Conservation (phyloP, 139 green algal species). For the Desmodesmus armatus region DNA sequence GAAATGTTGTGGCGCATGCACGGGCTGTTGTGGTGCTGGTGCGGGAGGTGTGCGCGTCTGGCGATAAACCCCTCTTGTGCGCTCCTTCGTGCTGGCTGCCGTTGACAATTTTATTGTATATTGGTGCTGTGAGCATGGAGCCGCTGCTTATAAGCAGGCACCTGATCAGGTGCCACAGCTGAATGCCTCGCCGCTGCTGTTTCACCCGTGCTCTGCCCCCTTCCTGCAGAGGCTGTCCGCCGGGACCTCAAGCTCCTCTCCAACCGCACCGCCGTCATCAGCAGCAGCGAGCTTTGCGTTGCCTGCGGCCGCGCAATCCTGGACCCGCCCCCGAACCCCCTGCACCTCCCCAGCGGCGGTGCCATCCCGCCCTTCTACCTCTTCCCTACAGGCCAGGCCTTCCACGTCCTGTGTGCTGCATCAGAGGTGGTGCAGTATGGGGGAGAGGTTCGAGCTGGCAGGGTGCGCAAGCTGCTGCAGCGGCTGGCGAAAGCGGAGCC, state of each 20-base stretch:
- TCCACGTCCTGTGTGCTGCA: slow-evolving; percentile 43
- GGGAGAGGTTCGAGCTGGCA: background rate
- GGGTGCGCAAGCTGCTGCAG: slow-evolving; percentile 13
- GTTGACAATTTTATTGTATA: too few relatives aligned
- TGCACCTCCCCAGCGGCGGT: slow-evolving; percentile 53
- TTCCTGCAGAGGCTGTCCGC: slow-evolving; percentile 57
- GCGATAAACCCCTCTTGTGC: too few relatives aligned
- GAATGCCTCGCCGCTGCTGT: background rate
- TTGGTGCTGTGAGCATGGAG: too few relatives aligned
- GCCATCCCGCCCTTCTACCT: slow-evolving; percentile 78
- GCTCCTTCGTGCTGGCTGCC: too few relatives aligned
- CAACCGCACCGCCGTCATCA: slow-evolving; percentile 64
- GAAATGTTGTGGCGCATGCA: too few relatives aligned
- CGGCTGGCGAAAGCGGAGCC: slow-evolving; percentile 18
- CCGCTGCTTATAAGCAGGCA: too few relatives aligned
- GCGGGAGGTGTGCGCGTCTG: too few relatives aligned
- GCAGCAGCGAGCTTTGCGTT: slow-evolving; percentile 65
- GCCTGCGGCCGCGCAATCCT: slow-evolving; percentile 66
- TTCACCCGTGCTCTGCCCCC: background rate
- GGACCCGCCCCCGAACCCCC: slow-evolving; percentile 41
- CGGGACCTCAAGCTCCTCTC: slow-evolving; percentile 61
- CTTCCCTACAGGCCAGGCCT: slow-evolving; percentile 71
- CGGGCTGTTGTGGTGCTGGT: too few relatives aligned
- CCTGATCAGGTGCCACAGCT: too few relatives aligned
- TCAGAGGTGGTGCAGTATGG: slow-evolving; percentile 35